These are phyloP conservation scores for Phytopythium kandeliae DNA, from an alignment of 352 stramenopile species.

Conservation along the genomic window DNA sequence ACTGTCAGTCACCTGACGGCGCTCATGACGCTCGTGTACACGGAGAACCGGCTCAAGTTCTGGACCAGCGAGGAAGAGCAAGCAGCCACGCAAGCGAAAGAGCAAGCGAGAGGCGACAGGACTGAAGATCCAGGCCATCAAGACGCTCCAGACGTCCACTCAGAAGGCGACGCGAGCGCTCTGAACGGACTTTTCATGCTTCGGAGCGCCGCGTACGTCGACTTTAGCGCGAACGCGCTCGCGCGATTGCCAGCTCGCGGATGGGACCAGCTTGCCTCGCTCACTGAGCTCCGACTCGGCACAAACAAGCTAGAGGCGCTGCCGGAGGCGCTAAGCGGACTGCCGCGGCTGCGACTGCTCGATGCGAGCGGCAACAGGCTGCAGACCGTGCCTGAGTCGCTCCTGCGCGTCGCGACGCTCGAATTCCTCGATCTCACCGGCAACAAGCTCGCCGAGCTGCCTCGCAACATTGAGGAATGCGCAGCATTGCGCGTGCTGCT, in stretches of 20 bases:
- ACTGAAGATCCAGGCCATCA: not conserved
- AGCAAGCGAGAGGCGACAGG: not conserved
- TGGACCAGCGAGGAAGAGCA: slow-evolving; percentile 20
- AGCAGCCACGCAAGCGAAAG: not conserved
- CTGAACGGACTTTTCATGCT: slow-evolving; percentile 22
- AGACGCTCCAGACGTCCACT: not conserved
- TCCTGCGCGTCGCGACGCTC: slow-evolving; percentile 19
- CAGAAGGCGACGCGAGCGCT: not conserved
- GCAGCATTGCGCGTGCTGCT: slow-evolving; percentile 21
- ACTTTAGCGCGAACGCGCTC: slow-evolving; percentile 44
- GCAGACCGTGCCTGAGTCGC: slow-evolving; percentile 11
- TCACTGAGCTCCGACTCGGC: slow-evolving; percentile 38
- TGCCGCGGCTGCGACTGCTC: slow-evolving; percentile 26
- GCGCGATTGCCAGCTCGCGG: slow-evolving; percentile 15
- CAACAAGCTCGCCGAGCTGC: slow-evolving; percentile 29
- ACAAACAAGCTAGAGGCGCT: slow-evolving; percentile 36
- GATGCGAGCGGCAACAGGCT: slow-evolving; percentile 46
- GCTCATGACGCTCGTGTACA: slow-evolving; percentile 29
- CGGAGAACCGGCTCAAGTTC: slow-evolving; percentile 38
- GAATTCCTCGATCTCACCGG: slow-evolving; percentile 22
- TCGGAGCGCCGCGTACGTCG: slow-evolving; percentile 23
- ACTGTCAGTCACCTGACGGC: slow-evolving; percentile 12
- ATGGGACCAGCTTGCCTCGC: slow-evolving; percentile 18
- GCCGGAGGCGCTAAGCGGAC: slow-evolving; percentile 14
- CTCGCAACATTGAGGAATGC: slow-evolving; percentile 22